A percentile compares a stretch with the other conserved stretches of the same genome.
Evolutionary conservation across 257 asterid species (phyloP).

Genomic region (Avicennia marina): DNA sequence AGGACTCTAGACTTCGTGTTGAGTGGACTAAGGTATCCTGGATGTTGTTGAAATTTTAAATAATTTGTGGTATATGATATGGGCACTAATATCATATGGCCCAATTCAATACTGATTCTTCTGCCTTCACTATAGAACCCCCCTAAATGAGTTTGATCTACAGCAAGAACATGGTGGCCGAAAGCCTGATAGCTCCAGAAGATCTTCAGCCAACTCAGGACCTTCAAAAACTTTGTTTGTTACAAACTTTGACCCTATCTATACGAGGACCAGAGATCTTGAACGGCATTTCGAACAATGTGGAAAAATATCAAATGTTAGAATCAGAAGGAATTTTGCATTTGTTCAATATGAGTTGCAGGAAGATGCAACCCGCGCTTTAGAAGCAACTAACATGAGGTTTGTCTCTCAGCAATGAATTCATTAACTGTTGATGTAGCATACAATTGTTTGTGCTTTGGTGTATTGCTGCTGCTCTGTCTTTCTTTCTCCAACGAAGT

Average conservation of each 20-base stretch:
- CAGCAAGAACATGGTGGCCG: conserved; percentile 91
- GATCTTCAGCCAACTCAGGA: conserved; percentile 50
- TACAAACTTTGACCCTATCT: conserved; percentile 77
- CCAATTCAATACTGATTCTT: not conserved
- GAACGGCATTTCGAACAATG: conserved; percentile 77
- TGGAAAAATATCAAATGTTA: conserved; percentile 70
- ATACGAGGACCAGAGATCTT: conserved; percentile 76
- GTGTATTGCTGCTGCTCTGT: too few relatives aligned
- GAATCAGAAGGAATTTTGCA: conserved; percentile 84
- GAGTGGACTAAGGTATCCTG: conserved; percentile 86
- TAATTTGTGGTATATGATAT: not conserved
- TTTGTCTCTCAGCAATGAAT: conserved; percentile 17
- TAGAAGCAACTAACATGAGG: conserved; percentile 76
- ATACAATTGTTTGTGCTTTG: not conserved
- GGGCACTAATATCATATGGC: not conserved
- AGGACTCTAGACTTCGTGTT: conserved; percentile 77
- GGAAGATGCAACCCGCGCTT: conserved; percentile 86
- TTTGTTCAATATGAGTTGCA: conserved; percentile 73
- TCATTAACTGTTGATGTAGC: not conserved
- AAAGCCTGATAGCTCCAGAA: conserved; percentile 66
- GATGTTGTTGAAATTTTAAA: not conserved
- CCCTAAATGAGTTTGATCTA: conserved; percentile 22
- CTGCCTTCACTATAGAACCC: not conserved
- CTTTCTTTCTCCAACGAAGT: too few relatives aligned
- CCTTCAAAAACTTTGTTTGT: conserved; percentile 89